Percentiles rank a stretch among this genome's conserved stretches.
These are phyloP conservation scores for Pilasporangium apinafurcum DNA, from an alignment of 352 stramenopile species.

Conservation along the genomic window DNA sequence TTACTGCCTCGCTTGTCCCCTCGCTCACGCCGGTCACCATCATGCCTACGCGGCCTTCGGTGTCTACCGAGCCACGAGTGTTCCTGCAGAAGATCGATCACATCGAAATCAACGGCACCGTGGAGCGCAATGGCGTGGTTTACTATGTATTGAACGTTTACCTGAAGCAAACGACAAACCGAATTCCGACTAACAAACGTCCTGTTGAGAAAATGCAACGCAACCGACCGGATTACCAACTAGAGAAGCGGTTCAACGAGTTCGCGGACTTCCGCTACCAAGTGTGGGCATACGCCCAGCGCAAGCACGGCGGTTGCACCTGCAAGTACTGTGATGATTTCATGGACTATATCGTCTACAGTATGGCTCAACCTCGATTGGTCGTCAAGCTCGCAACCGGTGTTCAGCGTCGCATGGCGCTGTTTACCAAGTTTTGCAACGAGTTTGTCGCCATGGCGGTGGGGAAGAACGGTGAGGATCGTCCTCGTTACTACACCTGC, in stretches of 20 bases:
- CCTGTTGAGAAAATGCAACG: background rate
- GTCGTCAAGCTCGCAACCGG: constrained; percentile 32
- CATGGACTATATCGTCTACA: constrained; percentile 50
- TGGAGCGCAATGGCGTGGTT: constrained; percentile 11
- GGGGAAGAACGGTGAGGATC: constrained; percentile 18
- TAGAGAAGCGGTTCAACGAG: constrained; percentile 45
- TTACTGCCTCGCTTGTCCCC: too few species aligned
- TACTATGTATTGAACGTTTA: constrained; percentile 48
- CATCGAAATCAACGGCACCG: constrained; percentile 15
- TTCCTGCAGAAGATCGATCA: constrained; percentile 20
- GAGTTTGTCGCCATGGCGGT: constrained; percentile 37
- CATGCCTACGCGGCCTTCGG: constrained; percentile 5
- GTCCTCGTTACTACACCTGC: constrained; percentile 18
- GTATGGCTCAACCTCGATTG: constrained; percentile 39
- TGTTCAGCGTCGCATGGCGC: constrained; percentile 27
- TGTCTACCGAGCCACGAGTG: constrained; percentile 3
- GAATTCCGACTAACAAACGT: constrained; percentile 50
- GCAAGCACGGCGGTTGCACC: constrained; percentile 19
- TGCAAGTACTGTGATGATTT: constrained; percentile 44
- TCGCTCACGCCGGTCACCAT: constrained; percentile 2
- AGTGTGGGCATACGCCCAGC: constrained; percentile 37
- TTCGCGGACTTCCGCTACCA: constrained; percentile 45
- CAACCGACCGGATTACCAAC: constrained; percentile 28
- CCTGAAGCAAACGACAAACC: constrained; percentile 43
- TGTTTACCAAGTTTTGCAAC: constrained; percentile 41